Percentiles rank a stretch among this genome's conserved stretches.
These are phyloP conservation scores for Hypoxylon sp. DNA, from an alignment of 2,329 filamentous ascomycete species.

Conservation along the genomic window DNA sequence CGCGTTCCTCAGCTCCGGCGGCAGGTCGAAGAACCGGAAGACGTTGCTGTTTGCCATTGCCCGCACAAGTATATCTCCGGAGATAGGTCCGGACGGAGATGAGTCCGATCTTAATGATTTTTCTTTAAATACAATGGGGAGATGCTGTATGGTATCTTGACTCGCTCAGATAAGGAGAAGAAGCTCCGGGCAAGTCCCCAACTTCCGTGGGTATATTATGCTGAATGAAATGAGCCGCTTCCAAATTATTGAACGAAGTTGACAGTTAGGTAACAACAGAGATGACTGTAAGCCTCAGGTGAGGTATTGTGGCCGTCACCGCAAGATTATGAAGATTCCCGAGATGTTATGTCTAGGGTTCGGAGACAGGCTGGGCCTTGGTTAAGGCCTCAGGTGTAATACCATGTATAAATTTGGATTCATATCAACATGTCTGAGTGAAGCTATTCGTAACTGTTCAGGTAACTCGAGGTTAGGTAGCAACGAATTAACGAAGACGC, in stretches of 20 bases:
- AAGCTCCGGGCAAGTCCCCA: not conserved
- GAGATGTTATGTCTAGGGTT: too few relatives aligned
- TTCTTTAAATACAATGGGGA: too few relatives aligned
- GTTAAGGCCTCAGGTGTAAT: not conserved
- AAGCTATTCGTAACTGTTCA: not conserved
- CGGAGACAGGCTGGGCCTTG: too few relatives aligned
- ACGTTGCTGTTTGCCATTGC: conserved; percentile 19
- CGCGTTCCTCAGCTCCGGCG: conserved; percentile 40
- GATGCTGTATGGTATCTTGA: not conserved
- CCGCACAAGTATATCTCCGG: not conserved
- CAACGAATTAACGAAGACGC: not conserved
- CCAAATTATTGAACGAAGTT: not conserved
- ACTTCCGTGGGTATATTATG: not conserved
- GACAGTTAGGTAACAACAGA: not conserved
- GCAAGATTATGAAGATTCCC: not conserved
- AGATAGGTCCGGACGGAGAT: not conserved
- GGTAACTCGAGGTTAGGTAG: too few relatives aligned
- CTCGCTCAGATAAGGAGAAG: not conserved
- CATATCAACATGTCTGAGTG: not conserved
- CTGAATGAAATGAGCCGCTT: not conserved
- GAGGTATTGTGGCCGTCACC: not conserved
- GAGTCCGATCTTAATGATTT: not conserved
- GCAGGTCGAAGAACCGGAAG: conserved; percentile 46
- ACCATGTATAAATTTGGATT: not conserved
- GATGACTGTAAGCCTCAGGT: too few relatives aligned